A percentile compares a stretch with the other conserved stretches of the same genome.
Conservation (phyloP, 192 early-diverging fungal species). For the Coemansia sp. region DNA sequence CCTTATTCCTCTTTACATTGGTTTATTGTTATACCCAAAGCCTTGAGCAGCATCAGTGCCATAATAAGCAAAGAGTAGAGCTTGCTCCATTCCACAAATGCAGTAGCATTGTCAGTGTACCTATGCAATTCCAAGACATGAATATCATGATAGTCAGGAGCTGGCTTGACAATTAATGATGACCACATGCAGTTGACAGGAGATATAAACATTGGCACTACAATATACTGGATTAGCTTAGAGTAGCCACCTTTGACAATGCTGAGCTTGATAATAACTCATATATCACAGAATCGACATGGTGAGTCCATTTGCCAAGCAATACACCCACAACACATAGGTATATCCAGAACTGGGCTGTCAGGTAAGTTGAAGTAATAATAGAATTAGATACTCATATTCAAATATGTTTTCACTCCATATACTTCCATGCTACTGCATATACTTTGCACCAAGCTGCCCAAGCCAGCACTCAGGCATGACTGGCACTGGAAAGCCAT, state of each 20-base stretch:
- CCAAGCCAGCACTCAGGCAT: conserved; percentile 23
- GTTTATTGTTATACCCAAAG: background rate
- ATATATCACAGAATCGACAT: conserved; percentile 17
- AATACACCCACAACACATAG: conserved; percentile 29
- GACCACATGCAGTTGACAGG: background rate
- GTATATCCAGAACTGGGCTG: background rate
- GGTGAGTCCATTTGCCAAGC: conserved; percentile 10
- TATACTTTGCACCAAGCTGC: conserved; percentile 16
- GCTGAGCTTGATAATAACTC: conserved; percentile 9
- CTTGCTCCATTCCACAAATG: conserved; percentile 1
- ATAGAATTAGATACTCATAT: conserved; percentile 2
- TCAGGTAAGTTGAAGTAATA: background rate
- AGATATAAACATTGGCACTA: conserved; percentile 15
- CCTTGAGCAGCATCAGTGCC: background rate
- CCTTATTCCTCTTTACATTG: too few relatives aligned
- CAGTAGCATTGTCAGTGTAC: too few relatives aligned
- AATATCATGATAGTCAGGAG: background rate
- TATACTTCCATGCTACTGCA: background rate
- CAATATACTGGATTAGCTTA: conserved; percentile 2
- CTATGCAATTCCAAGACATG: too few relatives aligned
- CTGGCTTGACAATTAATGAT: background rate
- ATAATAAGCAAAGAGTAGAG: conserved; percentile 21
- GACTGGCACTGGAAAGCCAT: conserved; percentile 28
- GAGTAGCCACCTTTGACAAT: background rate
- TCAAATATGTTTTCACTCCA: background rate